phyloP scores from a whole-genome alignment of 495 filamentous ascomycete genomes.

The Endocarpon pusillum region DNA sequence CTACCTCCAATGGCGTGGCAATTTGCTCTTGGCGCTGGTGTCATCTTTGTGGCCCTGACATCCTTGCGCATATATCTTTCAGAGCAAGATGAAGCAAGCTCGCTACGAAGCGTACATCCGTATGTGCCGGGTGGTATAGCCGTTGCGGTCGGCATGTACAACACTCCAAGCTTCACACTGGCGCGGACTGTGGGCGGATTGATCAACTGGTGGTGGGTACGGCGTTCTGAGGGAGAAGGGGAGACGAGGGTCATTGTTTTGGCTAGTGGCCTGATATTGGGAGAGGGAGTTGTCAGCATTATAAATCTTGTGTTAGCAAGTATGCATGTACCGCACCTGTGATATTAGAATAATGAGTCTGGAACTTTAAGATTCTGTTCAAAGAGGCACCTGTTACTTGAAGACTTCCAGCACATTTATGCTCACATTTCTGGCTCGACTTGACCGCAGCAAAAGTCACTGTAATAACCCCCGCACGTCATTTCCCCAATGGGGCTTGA shows the following conservation, averaged over 20 bases:
- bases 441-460: too few species aligned
- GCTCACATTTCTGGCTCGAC: too few species aligned
- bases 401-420: too few species aligned
- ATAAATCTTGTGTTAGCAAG: slow-evolving; percentile 75
- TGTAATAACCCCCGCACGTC: too few species aligned
- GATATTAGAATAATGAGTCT: too few species aligned
- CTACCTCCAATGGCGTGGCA: slow-evolving; percentile 66
- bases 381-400: too few species aligned
- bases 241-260: slow-evolving; percentile 45
- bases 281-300: slow-evolving; percentile 87
- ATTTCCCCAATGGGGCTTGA: too few species aligned
- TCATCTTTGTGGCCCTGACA: slow-evolving; percentile 54
- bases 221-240: too few species aligned
- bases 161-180: slow-evolving; percentile 86
- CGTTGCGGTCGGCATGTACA: slow-evolving; percentile 89
- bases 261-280: slow-evolving; percentile 70
- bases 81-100: slow-evolving; percentile 15
- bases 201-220: slow-evolving; percentile 52
- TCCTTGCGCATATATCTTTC: slow-evolving; percentile 36
- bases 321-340: slow-evolving; percentile 59
- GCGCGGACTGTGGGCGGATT: slow-evolving; percentile 74
- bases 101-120: slow-evolving; percentile 6
- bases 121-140: slow-evolving; percentile 83
- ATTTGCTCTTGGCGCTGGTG: slow-evolving; percentile 52
- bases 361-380: too few species aligned